phyloP scores from a whole-genome alignment of 805 yeast genomes.

The Starmerella bombicola region DNA sequence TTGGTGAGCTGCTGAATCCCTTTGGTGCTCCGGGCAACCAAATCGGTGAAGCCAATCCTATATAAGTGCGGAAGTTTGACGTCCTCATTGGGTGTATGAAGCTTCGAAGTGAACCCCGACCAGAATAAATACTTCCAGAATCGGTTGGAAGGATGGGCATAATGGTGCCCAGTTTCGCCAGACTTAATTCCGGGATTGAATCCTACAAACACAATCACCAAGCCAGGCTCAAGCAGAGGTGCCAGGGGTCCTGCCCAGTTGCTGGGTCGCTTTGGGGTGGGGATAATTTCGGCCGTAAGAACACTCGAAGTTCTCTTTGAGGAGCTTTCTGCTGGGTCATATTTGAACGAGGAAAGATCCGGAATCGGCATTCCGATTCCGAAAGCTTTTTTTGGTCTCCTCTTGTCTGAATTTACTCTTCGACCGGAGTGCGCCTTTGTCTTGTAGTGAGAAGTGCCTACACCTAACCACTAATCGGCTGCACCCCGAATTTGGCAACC shows the following conservation, averaged over 20 bases:
- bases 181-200: slow-evolving; percentile 61
- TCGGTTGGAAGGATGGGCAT: slow-evolving; percentile 55
- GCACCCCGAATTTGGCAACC: too few relatives aligned
- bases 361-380: background rate
- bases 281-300: too few relatives aligned
- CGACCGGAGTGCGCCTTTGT: too few relatives aligned
- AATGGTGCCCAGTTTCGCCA: slow-evolving; percentile 50
- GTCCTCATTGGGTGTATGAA: slow-evolving; percentile 34
- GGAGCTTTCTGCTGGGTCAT: background rate
- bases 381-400: too few relatives aligned
- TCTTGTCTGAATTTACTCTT: too few relatives aligned
- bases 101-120: slow-evolving; percentile 34
- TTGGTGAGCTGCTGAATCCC: slow-evolving; percentile 42
- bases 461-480: too few relatives aligned
- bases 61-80: slow-evolving; percentile 32
- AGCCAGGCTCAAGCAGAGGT: slow-evolving; percentile 24
- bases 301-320: background rate
- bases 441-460: too few relatives aligned
- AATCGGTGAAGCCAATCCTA: slow-evolving; percentile 57
- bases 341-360: slow-evolving; percentile 9
- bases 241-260: slow-evolving; percentile 22
- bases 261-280: slow-evolving; percentile 5
- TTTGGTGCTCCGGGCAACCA: slow-evolving; percentile 51
- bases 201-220: slow-evolving; percentile 48
- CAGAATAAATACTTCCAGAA: slow-evolving; percentile 57